A percentile compares a stretch with the other conserved stretches of the same genome.
phyloP scores from a whole-genome alignment of 164 flowering plant species.

The Stephania japonica region DNA sequence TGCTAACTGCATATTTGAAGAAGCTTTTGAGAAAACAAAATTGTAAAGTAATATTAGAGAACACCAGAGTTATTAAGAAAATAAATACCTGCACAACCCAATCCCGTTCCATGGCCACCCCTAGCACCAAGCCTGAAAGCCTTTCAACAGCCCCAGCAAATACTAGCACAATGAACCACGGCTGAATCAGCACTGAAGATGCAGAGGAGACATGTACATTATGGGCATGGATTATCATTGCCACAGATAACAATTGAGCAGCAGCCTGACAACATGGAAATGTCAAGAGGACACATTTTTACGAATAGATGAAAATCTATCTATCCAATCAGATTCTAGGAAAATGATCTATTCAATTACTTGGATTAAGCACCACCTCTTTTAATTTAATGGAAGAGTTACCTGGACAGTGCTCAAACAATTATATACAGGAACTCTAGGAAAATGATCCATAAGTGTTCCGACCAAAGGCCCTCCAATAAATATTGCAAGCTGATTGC shows the following conservation, averaged over 20 bases:
- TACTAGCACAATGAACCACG: conserved; percentile 82
- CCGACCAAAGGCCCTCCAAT: conserved; percentile 88
- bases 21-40: not conserved
- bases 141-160: conserved; percentile 83
- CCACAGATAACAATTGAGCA: conserved; percentile 85
- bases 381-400: conserved; percentile 5
- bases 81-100: conserved; percentile 90
- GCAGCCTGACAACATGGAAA: conserved; percentile 54
- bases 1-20: conserved; percentile 54
- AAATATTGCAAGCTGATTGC: conserved; percentile 71
- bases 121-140: conserved; percentile 81
- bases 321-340: not conserved
- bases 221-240: conserved; percentile 85
- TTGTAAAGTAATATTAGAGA: not conserved
- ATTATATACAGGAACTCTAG: conserved; percentile 78
- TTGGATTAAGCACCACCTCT: no score
- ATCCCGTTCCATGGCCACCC: conserved; percentile 94
- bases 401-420: conserved; percentile 78
- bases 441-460: conserved; percentile 77
- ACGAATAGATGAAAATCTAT: not conserved
- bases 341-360: no score
- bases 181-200: conserved; percentile 63
- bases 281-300: conserved; percentile 1
- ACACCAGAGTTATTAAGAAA: not conserved
- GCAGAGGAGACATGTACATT: conserved; percentile 31